Evolutionary conservation across 2,329 filamentous ascomycete species (phyloP).

Genomic region (Grosmannia clavigera): DNA sequence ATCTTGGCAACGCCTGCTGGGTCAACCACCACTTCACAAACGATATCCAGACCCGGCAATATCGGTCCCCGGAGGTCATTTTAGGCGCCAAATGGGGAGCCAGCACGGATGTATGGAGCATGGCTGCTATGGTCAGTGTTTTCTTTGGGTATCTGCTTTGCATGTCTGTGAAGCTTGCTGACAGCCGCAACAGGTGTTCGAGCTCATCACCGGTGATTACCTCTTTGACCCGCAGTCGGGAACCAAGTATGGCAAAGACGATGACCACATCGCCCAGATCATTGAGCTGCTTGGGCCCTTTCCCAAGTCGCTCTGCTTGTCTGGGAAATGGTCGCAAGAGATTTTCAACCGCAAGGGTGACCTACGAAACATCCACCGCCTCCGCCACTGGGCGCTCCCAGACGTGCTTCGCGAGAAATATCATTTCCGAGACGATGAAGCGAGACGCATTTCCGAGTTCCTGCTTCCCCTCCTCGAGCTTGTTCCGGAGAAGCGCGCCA

Average conservation of each 20-base stretch:
- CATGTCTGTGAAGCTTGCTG: not conserved
- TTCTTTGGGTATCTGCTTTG: constrained; percentile 1
- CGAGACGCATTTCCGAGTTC: constrained; percentile 67
- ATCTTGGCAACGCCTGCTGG: constrained; percentile 97
- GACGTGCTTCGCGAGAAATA: constrained; percentile 96
- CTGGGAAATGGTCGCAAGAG: constrained; percentile 94
- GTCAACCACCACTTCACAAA: constrained; percentile 98
- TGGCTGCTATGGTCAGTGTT: constrained; percentile 84
- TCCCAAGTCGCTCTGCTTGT: constrained; percentile 80
- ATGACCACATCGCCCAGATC: constrained; percentile 98
- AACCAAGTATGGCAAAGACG: constrained; percentile 98
- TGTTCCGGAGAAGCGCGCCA: constrained; percentile 76
- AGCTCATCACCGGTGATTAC: constrained; percentile 96
- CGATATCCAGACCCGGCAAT: constrained; percentile 96
- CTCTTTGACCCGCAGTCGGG: constrained; percentile 97
- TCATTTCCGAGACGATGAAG: constrained; percentile 77
- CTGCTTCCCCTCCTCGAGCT: constrained; percentile 85
- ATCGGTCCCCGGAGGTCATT: constrained; percentile 93
- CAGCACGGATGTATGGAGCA: constrained; percentile 99
- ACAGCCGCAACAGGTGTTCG: constrained; percentile 59
- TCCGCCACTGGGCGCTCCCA: constrained; percentile 89
- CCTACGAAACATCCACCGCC: constrained; percentile 88
- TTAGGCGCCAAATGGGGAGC: constrained; percentile 95
- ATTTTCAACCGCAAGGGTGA: constrained; percentile 98
- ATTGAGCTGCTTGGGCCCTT: constrained; percentile 93